Evolutionary conservation across 2,329 filamentous ascomycete genomes (phyloP), one percentile per base, ranked within the genome.

Genomic region (Clonostachys chloroleuca): DNA sequence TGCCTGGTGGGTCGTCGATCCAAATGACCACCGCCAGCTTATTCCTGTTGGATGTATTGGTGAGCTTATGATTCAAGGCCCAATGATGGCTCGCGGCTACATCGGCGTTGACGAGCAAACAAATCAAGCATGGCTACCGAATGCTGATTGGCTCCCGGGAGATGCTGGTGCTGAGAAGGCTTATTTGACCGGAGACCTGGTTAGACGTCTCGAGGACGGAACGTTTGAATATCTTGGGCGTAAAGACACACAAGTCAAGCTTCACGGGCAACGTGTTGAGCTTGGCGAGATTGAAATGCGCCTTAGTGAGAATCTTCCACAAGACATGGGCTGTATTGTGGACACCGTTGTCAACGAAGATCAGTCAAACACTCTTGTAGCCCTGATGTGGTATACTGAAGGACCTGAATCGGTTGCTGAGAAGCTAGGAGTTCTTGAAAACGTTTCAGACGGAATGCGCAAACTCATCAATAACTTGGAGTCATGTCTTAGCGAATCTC

Each of bases 181-280:
- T 1, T 95, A 95, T 59, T 80, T 88, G 13, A 91, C 86, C 35
- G 90, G 91, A 1, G 91, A 96, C 57, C 74, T 89, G 56, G 92
- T 90, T 0, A 77, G 89, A 17, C 78, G 96, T 67, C 77, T 95
- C 10, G 73, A 83, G 0, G 87, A 95, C 58, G 87, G 88, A 0
- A 86, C 84, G 0, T 72, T 96, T 7, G 65, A 88, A 5, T 88
- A 94, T 39, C 66, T 81, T 12, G 88, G 89, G 13, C 78, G 89
- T 36, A 72, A 84, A 20, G 90, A 95, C 54, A 86, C 87, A 50
- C 89, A 95, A 62, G 74, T 94, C 48, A 95, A 95, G 61, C 74
- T 95, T 12, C 79, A 88, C 42, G 90, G 90, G 0, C 86, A 92
- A 54, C 74, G 87, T 42, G 83, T 95, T 35, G 89, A 95, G 59